Evolutionary conservation across 441 rosid genomes (phyloP).

Genomic region (Eruca vesicaria): DNA sequence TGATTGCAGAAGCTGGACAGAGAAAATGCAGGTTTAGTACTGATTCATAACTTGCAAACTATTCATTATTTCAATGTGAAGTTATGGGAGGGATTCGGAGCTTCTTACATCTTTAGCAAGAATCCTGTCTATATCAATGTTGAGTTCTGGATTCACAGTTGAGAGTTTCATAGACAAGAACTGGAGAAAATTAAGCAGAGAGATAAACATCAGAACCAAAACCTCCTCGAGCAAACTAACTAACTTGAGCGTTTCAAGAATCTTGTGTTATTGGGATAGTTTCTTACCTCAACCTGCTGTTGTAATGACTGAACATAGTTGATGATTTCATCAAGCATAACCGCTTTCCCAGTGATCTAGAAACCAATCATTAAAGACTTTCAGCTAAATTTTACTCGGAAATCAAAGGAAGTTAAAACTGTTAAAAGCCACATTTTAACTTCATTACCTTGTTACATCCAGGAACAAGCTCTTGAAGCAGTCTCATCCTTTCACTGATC

Average conservation of each 20-base stretch:
- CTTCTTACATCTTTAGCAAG: slow-evolving; percentile 81
- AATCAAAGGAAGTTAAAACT: neutral
- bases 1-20: slow-evolving; percentile 58
- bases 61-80: neutral
- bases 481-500: slow-evolving; percentile 74
- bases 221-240: neutral
- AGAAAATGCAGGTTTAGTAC: slow-evolving; percentile 23
- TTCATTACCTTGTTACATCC: slow-evolving; percentile 68
- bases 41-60: slow-evolving; percentile 21
- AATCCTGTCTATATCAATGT: slow-evolving; percentile 70
- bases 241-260: slow-evolving; percentile 12
- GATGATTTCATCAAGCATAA: slow-evolving; percentile 83
- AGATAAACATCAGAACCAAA: slow-evolving; percentile 3
- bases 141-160: slow-evolving; percentile 83
- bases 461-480: slow-evolving; percentile 81
- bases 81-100: neutral
- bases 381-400: neutral
- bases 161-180: slow-evolving; percentile 97
- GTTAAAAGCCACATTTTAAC: neutral
- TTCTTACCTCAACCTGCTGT: slow-evolving; percentile 69
- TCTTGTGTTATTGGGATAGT: neutral
- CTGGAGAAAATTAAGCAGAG: slow-evolving; percentile 41
- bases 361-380: slow-evolving; percentile 9
- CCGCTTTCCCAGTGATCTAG: slow-evolving; percentile 90
- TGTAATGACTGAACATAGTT: slow-evolving; percentile 81